Base-by-base conservation (phyloP, 2,329 filamentous ascomycete genomes). In the Neurospora sp. region DNA sequence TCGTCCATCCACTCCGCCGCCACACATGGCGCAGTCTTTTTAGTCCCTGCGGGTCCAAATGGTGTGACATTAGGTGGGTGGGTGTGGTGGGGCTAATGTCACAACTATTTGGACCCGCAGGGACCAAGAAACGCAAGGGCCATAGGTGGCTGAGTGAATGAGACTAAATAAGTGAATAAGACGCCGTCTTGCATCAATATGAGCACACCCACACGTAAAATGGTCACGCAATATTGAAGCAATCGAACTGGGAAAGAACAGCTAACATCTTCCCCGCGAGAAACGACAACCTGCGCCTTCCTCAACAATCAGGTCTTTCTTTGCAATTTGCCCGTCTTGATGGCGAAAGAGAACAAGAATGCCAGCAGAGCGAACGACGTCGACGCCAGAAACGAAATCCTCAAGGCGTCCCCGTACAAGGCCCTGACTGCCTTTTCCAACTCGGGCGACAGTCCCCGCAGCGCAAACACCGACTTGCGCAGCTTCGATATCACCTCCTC, bases 401-500 rank as follows among this genome's bases (percentile, higher is more conserved):
- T 80, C n/a, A 90, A 80, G 0, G 86, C 87, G n/a, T 86, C 81
- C 67, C 88, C 88, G 72, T 90, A 90, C 0, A 89, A 84, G 15
- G 84, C 76, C 8, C 86, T 81, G 2, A 85, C 87, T 17, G 83
- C 82, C 15, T 84, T 80, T 72, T 88, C 86, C 12, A 87, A 76
- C 6, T 87, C 84, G 0, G 83, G 82, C 0, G 86, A 85, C 0
- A 90, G 80, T 15, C 82, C 77, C 6, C 81, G 78, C 5, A 90
- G 80, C 1, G 83, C 83, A 6, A 84, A 83, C 1, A 89, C 83
- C 0, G 87, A 89, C 74, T 90, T 88, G 17, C 87, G 82, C 68
- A 90, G 86, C 68, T 85, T 82, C 36, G 88, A 28, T 28, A 28
- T 28, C 6, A 74, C 72, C 70, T 72, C 71, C 12, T 69, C 69